phyloP scores from a whole-genome alignment of 2,329 filamentous ascomycete genomes.

The Penicillium olsonii region DNA sequence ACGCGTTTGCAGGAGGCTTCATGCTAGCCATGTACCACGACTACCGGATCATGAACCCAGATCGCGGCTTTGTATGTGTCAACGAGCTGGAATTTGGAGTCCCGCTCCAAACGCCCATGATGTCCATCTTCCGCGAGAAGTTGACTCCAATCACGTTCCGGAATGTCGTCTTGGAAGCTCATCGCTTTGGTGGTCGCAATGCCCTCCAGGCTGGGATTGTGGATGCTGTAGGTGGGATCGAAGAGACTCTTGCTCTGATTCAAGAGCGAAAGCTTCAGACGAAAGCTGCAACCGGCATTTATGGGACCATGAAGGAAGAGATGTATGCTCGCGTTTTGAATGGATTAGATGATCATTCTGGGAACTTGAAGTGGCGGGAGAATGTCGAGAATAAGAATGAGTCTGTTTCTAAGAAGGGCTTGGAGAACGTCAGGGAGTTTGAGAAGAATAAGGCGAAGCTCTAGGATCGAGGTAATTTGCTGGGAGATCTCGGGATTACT shows the following conservation, averaged over 20 bases:
- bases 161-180: constrained; percentile 70
- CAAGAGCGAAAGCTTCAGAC: constrained; percentile 59
- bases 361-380: constrained; percentile 45
- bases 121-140: constrained; percentile 72
- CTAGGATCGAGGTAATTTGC: constrained; percentile 12
- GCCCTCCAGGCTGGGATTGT: constrained; percentile 68
- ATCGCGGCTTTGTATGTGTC: constrained; percentile 72
- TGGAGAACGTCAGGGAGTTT: constrained; percentile 54
- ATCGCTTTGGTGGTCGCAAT: constrained; percentile 63
- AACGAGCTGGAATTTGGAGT: constrained; percentile 82
- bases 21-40: constrained; percentile 83
- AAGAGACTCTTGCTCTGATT: constrained; percentile 64
- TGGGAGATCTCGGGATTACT: not conserved
- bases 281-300: constrained; percentile 67
- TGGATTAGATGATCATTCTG: constrained; percentile 56
- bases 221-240: constrained; percentile 66
- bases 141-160: constrained; percentile 58
- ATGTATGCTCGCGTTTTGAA: constrained; percentile 69
- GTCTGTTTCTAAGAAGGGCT: constrained; percentile 42
- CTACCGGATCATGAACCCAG: constrained; percentile 74
- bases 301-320: constrained; percentile 71
- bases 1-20: constrained; percentile 78
- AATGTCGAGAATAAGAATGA: constrained; percentile 54
- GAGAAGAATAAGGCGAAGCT: constrained; percentile 43
- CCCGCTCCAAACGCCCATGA: constrained; percentile 73